Conservation (phyloP, 305 asterid species). For the Plantago coronopus region DNA sequence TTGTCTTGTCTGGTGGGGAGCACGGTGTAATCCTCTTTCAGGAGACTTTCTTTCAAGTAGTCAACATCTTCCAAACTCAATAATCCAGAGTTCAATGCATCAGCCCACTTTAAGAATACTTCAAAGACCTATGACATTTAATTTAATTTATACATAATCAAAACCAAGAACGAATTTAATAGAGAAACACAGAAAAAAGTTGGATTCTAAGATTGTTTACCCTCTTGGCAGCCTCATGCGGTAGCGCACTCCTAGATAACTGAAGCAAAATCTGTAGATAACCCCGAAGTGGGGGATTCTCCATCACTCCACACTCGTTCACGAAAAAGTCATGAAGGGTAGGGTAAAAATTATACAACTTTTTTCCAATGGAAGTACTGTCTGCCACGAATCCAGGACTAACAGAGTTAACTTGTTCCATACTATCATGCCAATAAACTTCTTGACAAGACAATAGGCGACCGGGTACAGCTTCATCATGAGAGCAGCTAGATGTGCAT, state of each 20-base stretch:
- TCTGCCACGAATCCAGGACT: conserved; percentile 33
- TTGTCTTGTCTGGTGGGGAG: conserved; percentile 88
- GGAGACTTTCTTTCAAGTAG: conserved; percentile 56
- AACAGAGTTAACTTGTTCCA: conserved; percentile 40
- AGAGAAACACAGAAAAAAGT: conserved; percentile 14
- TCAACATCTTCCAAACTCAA: conserved; percentile 64
- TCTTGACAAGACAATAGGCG: conserved; percentile 60
- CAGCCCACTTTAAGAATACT: conserved; percentile 70
- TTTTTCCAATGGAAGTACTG: conserved; percentile 34
- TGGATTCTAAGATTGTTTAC: conserved; percentile 38
- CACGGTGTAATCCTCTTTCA: conserved; percentile 51
- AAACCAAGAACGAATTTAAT: conserved; percentile 13
- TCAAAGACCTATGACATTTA: conserved; percentile 55
- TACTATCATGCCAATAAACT: conserved; percentile 75
- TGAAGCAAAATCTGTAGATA: conserved; percentile 76
- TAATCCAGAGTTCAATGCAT: conserved; percentile 60
- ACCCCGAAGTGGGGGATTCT: conserved; percentile 56
- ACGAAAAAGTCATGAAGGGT: conserved; percentile 81
- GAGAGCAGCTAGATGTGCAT: conserved; percentile 33
- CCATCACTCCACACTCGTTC: conserved; percentile 76
- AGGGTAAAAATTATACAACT: conserved; percentile 60
- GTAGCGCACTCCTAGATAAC: conserved; percentile 54
- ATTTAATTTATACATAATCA: conserved; percentile 6
- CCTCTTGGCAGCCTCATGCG: conserved; percentile 73
- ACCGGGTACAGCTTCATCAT: conserved; percentile 66